Evolutionary conservation across 331 rosid species (phyloP), one percentile per base, ranked within the genome.

Genomic region (Arachis monticola): DNA sequence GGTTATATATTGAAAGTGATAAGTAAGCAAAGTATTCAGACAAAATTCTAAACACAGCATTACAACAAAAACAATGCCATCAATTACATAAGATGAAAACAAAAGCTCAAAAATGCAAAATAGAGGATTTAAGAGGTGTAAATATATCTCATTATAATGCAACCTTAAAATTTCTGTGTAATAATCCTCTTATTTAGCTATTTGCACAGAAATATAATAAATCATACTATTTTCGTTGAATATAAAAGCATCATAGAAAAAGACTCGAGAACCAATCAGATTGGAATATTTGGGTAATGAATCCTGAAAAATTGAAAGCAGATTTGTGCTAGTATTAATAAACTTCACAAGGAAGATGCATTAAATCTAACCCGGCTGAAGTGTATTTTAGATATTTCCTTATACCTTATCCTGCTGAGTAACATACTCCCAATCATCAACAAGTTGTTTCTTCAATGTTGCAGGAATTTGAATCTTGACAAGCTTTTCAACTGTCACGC

Each of bases 381-480:
- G 48, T 60, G 8, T 60, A 47, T 35, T 77, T 59, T 51, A 81
- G 53, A 22, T 48, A 69, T 67, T 76, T 60, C 41, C 46, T 44
- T 30, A 51, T 80, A 92, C 98, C 97, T 95, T 92, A 57, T 95
- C 97, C 83, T 92, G 96, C 90, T 89, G 89, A 41, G 84, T 81
- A 77, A 92, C 91, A 80, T 83, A 90, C 66, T 92, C 92, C 91
- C 92, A 92, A 73, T 95, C 99, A 74, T 92, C 99, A 70, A 95
- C 92, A 83, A 95, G 99, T 66, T 92, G 98, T 86, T 92, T 95
- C 86, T 84, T 92, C 62, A 95, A 86, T 52, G 92, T 70, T 72
- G 93, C 84, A 8, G 99, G 99, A 76, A 95, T 90, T 90, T 95
- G 99, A 90, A 90, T 90, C 87, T 90, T 95, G 66, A 86, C 83